Evolutionary conservation across 371 early-diverging fungal genomes (phyloP), one percentile per base, ranked within the genome.

Genomic region (Mucor sp.): DNA sequence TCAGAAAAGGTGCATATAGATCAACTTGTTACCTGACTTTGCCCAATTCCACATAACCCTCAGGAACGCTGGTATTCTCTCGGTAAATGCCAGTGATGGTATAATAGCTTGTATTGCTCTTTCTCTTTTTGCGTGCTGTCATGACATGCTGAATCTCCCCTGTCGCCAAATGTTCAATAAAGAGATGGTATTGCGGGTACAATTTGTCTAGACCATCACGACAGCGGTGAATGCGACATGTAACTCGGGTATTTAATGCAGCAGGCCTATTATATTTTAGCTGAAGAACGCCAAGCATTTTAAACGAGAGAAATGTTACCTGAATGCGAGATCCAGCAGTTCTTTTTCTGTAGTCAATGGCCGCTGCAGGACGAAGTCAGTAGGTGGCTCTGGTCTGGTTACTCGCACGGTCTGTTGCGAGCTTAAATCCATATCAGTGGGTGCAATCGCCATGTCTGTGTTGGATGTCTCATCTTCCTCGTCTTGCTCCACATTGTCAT

Each of bases 121-220:
- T 90, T 66, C 89, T 87, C 66, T 86, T 82, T 58, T 93, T 92
- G 9, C 88, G 78, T 2, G 94, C 94, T 0, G 90, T 79, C 65
- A 95, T 75, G 27, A 92, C 65, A 73, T 77, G 75, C 7, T 79
- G 76, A 4, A 77, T 62, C 30, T 80, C 81, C 19, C 76, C 75
- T 11, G 83, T 80, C 6, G 47, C 70, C 56, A 92, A 80, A 43
- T 90, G 86, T 64, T 95, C 94, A 19, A 92, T 80, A 62, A 70
- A 90, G 14, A 95, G 71, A 60, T 93, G 90, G 66, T 94, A 94
- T 35, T 79, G 80, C 6, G 94, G 93, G 60, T 89, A 85, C 25
- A 92, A 63, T 73, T 87, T 89, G 59, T 90, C 90, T 28, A 91
- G 67, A 1, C 90, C 88, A 53, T 90, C 91, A 66, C 87, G 87